Base-by-base conservation (phyloP, 108 stramenopile species). In the Schizochytrium sp. region DNA sequence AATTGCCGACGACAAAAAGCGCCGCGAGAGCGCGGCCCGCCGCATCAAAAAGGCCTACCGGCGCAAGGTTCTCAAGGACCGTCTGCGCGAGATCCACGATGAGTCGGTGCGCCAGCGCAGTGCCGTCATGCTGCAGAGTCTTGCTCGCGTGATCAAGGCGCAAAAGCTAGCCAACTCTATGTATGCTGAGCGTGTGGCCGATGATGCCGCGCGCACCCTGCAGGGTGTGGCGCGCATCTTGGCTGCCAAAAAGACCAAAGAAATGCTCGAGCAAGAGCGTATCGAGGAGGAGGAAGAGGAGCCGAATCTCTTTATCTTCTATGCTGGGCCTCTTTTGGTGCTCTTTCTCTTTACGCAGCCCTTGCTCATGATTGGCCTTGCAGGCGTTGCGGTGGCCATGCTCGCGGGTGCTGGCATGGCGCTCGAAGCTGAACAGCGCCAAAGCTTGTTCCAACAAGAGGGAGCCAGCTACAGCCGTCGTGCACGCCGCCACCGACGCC, bases 331-430 rank as follows among this genome's bases (percentile, higher is more conserved):
- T 12, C 45, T 83, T 12, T 14, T 53, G 8, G 76, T 83, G n/a
- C n/a, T 83, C n/a, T 83, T 83, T 45, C 76, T 83, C 25, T 83
- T 83, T 18, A 83, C 76, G 48, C 45, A 83, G 25, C 76, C 76
- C n/a, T 43, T 53, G 19, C 76, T 83, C 48, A 53, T 83, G 76
- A 47, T 83, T 34, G 76, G 76, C n/a, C n/a, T 83, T 23, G 76
- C 76, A 2, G 76, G 45, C 28, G 48, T 83, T 6, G 25, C 48
- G 16, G 76, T 53, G 25, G 76, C 76, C 45, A 83, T 83, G 76
- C n/a, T 83, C 48, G 51, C 76, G 6, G 76, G 76, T 45, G 76
- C 76, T 23, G 76, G 76, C 48, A 47, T 83, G 48, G 51, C 51
- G 18, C 51, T 83, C n/a, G 76, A 83, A 23, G 76, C 76, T 3